Evolutionary conservation across 305 asterid genomes (phyloP).

Genomic region (Ilex paraguariensis): DNA sequence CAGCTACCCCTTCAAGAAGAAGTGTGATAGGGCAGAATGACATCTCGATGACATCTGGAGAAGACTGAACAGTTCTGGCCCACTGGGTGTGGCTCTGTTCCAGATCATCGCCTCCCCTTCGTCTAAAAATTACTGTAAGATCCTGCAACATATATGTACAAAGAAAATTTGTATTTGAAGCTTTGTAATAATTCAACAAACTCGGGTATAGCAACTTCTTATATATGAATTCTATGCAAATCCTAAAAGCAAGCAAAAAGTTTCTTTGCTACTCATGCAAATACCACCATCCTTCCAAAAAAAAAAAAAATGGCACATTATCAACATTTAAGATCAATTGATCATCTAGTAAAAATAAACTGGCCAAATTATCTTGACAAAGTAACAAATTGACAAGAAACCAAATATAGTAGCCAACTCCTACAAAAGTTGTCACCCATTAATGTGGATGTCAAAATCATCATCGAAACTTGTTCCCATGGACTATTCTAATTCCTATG

Average conservation of each 20-base stretch:
- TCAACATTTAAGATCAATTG: too few relatives aligned
- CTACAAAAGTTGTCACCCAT: too few relatives aligned
- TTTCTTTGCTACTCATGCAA: background rate
- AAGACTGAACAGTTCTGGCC: slow-evolving; percentile 61
- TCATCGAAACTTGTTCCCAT: too few relatives aligned
- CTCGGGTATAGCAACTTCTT: background rate
- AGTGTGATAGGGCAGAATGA: slow-evolving; percentile 55
- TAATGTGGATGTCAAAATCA: too few relatives aligned
- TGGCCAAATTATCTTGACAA: too few relatives aligned
- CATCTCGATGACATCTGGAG: slow-evolving; percentile 89
- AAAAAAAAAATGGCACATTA: too few relatives aligned
- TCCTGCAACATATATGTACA: slow-evolving; percentile 45
- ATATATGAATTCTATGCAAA: background rate
- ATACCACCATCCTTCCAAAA: background rate
- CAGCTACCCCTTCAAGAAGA: slow-evolving; percentile 70
- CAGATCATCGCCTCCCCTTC: slow-evolving; percentile 92
- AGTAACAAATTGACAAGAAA: too few relatives aligned
- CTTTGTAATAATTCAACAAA: too few relatives aligned
- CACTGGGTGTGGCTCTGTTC: slow-evolving; percentile 77
- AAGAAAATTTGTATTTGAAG: background rate
- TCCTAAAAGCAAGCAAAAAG: background rate
- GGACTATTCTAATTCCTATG: too few relatives aligned
- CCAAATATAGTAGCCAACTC: too few relatives aligned
- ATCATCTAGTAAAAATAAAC: too few relatives aligned
- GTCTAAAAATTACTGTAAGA: slow-evolving; percentile 73